Percentiles rank a stretch among this genome's conserved stretches.
phyloP scores from a whole-genome alignment of 768 basidiomycete species.

The Royoungia palumana region DNA sequence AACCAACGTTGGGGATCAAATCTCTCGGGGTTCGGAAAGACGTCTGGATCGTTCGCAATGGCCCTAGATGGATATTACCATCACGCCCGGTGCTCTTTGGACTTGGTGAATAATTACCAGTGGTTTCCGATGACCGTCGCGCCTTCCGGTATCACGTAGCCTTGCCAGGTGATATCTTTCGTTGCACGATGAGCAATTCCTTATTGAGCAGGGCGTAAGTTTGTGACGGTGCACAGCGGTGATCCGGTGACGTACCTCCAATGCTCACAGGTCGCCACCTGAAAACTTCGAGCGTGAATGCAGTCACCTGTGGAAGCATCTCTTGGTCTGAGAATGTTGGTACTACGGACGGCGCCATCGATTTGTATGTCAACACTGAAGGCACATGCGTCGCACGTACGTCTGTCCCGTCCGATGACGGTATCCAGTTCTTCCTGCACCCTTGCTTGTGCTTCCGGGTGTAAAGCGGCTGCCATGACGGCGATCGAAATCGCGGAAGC shows the following conservation, averaged over 20 bases:
- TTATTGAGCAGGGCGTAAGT: neutral
- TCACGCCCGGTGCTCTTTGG: neutral
- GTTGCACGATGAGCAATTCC: conserved; percentile 63
- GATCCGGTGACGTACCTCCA: conserved; percentile 17
- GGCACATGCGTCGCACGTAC: conserved; percentile 8
- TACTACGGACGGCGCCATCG: conserved; percentile 18
- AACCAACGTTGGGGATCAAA: conserved; percentile 59
- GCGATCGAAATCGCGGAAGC: conserved; percentile 49
- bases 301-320: conserved; percentile 33
- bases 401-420: conserved; percentile 41
- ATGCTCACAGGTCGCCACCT: conserved; percentile 38
- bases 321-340: conserved; percentile 36
- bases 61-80: conserved; percentile 14
- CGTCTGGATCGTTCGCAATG: conserved; percentile 49
- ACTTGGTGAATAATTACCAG: conserved; percentile 18
- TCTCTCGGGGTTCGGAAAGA: conserved; percentile 51
- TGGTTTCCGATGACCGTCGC: conserved; percentile 37
- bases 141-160: conserved; percentile 41
- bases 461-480: conserved; percentile 53
- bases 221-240: no score
- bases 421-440: conserved; percentile 53
- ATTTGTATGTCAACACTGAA: no score
- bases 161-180: conserved; percentile 44
- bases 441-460: conserved; percentile 45
- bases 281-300: conserved; percentile 35